Percentiles rank a stretch among this genome's conserved stretches.
These are phyloP conservation scores for Myriosclerotinia scirpicola DNA, from an alignment of 2,329 filamentous ascomycete genomes.

Conservation along the genomic window DNA sequence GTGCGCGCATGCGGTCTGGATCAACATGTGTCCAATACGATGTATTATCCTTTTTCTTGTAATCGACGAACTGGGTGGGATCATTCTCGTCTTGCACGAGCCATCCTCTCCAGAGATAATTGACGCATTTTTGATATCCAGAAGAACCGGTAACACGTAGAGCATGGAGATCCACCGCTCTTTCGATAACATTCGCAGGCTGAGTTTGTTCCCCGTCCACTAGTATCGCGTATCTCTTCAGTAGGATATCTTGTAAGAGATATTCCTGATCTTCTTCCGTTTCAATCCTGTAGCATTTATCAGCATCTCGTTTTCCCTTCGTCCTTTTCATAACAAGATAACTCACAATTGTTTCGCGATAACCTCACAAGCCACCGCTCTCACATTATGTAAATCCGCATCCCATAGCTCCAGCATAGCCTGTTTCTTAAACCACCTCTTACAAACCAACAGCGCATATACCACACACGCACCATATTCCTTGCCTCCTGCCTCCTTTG, in stretches of 20 bases:
- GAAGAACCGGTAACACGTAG: slow-evolving; percentile 85
- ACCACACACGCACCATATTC: slow-evolving; percentile 75
- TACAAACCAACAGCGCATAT: slow-evolving; percentile 42
- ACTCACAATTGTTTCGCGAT: slow-evolving; percentile 75
- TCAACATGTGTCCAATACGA: slow-evolving; percentile 81
- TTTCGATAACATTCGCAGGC: slow-evolving; percentile 87
- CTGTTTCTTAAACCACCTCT: slow-evolving; percentile 76
- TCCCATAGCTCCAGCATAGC: slow-evolving; percentile 86
- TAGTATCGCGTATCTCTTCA: slow-evolving; percentile 85
- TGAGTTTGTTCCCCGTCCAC: slow-evolving; percentile 68
- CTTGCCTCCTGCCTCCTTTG: slow-evolving; percentile 75
- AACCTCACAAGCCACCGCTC: slow-evolving; percentile 83
- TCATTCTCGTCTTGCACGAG: slow-evolving; percentile 93
- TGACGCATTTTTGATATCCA: slow-evolving; percentile 90
- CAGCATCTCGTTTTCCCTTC: slow-evolving; percentile 38
- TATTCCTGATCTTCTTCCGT: slow-evolving; percentile 75
- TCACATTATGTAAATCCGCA: slow-evolving; percentile 74
- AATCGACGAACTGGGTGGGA: slow-evolving; percentile 84
- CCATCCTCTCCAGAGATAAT: slow-evolving; percentile 93
- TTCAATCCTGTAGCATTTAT: slow-evolving; percentile 66
- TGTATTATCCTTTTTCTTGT: slow-evolving; percentile 76
- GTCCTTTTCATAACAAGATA: background rate
- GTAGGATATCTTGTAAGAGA: slow-evolving; percentile 75
- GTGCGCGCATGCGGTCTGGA: slow-evolving; percentile 90
- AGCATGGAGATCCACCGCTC: slow-evolving; percentile 89